Percentiles rank a stretch among this genome's conserved stretches.
These are phyloP conservation scores for Neopestalotiopsis sp. DNA, from an alignment of 2,329 filamentous ascomycete species.

Conservation along the genomic window DNA sequence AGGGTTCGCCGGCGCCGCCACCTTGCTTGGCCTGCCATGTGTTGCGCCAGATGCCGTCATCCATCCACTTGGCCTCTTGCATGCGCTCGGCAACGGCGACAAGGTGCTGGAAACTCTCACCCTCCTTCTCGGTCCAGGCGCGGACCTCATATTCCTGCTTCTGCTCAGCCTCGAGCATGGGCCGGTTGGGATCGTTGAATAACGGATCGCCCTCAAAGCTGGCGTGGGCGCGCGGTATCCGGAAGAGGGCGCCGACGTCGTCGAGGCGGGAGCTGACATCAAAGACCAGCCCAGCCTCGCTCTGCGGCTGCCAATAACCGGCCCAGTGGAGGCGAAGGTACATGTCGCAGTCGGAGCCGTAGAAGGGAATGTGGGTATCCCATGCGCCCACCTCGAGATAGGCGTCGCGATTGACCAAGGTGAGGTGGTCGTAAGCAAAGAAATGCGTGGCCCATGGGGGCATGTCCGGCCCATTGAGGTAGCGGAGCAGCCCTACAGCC, in stretches of 20 bases:
- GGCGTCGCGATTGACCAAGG: slow-evolving; percentile 50
- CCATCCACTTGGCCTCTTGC: slow-evolving; percentile 33
- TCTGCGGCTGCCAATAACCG: slow-evolving; percentile 44
- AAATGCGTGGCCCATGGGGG: slow-evolving; percentile 52
- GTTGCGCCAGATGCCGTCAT: slow-evolving; percentile 35
- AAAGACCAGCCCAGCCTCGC: slow-evolving; percentile 44
- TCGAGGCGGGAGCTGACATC: slow-evolving; percentile 47
- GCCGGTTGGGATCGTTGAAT: slow-evolving; percentile 27
- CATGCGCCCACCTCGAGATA: slow-evolving; percentile 49
- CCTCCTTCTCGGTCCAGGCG: slow-evolving; percentile 37
- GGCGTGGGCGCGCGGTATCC: slow-evolving; percentile 41
- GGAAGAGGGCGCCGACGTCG: slow-evolving; percentile 47
- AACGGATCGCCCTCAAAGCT: slow-evolving; percentile 39
- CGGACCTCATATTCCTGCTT: slow-evolving; percentile 34
- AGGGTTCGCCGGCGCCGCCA: slow-evolving; percentile 49
- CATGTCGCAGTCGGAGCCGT: slow-evolving; percentile 51
- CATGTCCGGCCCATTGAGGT: slow-evolving; percentile 38
- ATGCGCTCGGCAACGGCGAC: slow-evolving; percentile 38
- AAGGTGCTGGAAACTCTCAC: slow-evolving; percentile 41
- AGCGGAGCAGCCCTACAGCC: slow-evolving; percentile 35
- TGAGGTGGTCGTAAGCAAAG: slow-evolving; percentile 56
- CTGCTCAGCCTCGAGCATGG: slow-evolving; percentile 32
- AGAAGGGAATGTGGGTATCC: slow-evolving; percentile 55
- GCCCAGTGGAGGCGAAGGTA: slow-evolving; percentile 48
- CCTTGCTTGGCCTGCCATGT: slow-evolving; percentile 46